Base-by-base conservation (phyloP, 1,284 basidiomycete genomes). In the Cutaneotrichosporon daszewskae region DNA sequence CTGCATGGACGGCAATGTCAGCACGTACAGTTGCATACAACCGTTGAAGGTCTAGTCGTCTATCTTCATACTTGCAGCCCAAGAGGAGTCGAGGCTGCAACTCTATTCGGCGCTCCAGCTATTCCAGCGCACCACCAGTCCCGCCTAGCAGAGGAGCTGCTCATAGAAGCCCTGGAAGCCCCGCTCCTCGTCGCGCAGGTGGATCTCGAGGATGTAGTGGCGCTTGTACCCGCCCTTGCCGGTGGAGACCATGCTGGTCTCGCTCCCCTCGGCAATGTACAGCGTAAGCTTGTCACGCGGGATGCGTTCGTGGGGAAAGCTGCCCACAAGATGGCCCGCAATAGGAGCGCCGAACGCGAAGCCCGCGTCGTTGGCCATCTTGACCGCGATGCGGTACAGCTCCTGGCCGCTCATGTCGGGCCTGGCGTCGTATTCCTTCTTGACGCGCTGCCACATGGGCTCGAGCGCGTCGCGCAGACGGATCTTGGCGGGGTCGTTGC, bases 281-380 rank as follows among this genome's bases (percentile, higher is more conserved):
- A 52, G 46, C 2, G 40, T 34, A 24, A 52, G 29, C 50, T 52
- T 52, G 46, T 52, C 50, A 2, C 28, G 32, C 5, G 50, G 50
- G 37, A 52, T 52, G 11, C 50, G 50, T 29, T 52, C 50, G 37
- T 52, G 50, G 1, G 50, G 50, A 33, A 52, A 52, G 13, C 11
- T 14, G 9, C 50, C 50, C 27, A 52, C 36, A 11, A 48, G 31
- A 26, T 52, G 50, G 1, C 50, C 50, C 0, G 45, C 50, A 10
- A 52, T 27, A 2, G 37, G 40, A 3, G 50, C 50, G n/a, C 50
- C 50, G n/a, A 26, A 52, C 29, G 33, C 37, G 40, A 23, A 48
- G 5, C 50, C 50, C 4, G 13, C 26, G 17, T 26, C 18, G 14
- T 42, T 16, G 3, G 28, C 40, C 29, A 32, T 43, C 8, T 24